phyloP scores from a whole-genome alignment of 192 early-diverging fungal genomes.

The Linderina pennispora region DNA sequence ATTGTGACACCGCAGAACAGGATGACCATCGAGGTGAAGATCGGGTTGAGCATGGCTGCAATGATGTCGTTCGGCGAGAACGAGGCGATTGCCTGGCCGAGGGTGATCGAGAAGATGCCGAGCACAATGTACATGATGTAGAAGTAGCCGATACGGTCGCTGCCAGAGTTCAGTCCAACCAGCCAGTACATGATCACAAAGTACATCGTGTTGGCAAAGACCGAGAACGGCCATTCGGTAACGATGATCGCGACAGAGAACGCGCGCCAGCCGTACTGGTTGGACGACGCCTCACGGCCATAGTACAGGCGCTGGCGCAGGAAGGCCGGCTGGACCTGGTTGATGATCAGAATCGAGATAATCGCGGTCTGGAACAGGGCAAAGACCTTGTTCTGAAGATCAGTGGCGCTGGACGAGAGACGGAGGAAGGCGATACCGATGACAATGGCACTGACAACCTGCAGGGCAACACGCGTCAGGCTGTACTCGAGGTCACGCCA shows the following conservation, averaged over 20 bases:
- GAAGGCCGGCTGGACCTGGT: constrained; percentile 60
- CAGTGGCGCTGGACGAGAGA: constrained; percentile 46
- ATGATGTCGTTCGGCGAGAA: constrained; percentile 51
- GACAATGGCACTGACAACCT: constrained; percentile 52
- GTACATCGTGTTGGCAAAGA: constrained; percentile 50
- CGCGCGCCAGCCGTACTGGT: constrained; percentile 59
- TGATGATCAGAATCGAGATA: constrained; percentile 54
- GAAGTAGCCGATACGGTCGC: constrained; percentile 55
- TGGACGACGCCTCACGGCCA: constrained; percentile 55
- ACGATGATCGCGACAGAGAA: constrained; percentile 56
- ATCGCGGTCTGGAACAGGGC: constrained; percentile 45
- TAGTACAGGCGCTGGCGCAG: constrained; percentile 54
- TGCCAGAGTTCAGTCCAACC: constrained; percentile 44
- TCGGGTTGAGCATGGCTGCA: constrained; percentile 57
- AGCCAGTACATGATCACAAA: constrained; percentile 58
- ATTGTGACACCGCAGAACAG: constrained; percentile 60
- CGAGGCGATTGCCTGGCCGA: constrained; percentile 56
- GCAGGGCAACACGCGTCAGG: constrained; percentile 54
- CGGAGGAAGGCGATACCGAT: constrained; percentile 67
- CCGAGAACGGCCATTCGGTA: constrained; percentile 57
- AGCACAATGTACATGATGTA: constrained; percentile 51
- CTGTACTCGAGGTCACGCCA: constrained; percentile 70
- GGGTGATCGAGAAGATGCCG: constrained; percentile 44
- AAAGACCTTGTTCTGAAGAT: constrained; percentile 58
- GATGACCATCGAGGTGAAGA: constrained; percentile 52